Percentiles rank a stretch among this genome's conserved stretches.
These are phyloP conservation scores for Fusarium nurragi DNA, from an alignment of 2,329 filamentous ascomycete genomes.

Conservation along the genomic window DNA sequence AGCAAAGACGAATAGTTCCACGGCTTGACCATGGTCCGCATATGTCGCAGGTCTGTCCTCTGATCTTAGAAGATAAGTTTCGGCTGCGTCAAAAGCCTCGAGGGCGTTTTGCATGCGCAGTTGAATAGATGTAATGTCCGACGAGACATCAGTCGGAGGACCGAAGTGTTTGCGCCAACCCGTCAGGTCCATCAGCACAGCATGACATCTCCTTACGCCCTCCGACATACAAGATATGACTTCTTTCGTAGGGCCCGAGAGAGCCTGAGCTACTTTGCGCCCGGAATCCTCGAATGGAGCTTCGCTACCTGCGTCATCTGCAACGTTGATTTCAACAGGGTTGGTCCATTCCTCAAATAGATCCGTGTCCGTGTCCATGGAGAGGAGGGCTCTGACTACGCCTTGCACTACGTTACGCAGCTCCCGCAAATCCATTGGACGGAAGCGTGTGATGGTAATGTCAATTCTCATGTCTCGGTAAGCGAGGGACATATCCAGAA, in stretches of 20 bases:
- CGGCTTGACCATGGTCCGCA: conserved; percentile 58
- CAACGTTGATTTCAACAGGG: conserved; percentile 28
- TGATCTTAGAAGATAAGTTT: conserved; percentile 58
- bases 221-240: conserved; percentile 59
- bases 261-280: conserved; percentile 41
- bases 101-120: conserved; percentile 55
- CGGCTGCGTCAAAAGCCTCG: conserved; percentile 57
- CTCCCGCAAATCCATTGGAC: conserved; percentile 58
- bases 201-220: conserved; percentile 59
- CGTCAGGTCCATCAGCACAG: conserved; percentile 63
- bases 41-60: conserved; percentile 57
- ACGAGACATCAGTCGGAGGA: conserved; percentile 53
- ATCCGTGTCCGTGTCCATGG: conserved; percentile 59
- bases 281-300: conserved; percentile 28
- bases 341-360: conserved; percentile 52
- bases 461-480: conserved; percentile 66
- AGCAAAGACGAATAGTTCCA: conserved; percentile 64
- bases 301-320: conserved; percentile 5
- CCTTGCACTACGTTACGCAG: conserved; percentile 65
- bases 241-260: conserved; percentile 58
- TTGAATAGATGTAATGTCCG: conserved; percentile 53
- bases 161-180: conserved; percentile 60
- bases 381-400: conserved; percentile 63
- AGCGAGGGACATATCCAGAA: conserved; percentile 65
- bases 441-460: conserved; percentile 64